Percentiles rank a stretch among this genome's conserved stretches.
Conservation (phyloP, 768 basidiomycete genomes). For the Pleurotus djamor region DNA sequence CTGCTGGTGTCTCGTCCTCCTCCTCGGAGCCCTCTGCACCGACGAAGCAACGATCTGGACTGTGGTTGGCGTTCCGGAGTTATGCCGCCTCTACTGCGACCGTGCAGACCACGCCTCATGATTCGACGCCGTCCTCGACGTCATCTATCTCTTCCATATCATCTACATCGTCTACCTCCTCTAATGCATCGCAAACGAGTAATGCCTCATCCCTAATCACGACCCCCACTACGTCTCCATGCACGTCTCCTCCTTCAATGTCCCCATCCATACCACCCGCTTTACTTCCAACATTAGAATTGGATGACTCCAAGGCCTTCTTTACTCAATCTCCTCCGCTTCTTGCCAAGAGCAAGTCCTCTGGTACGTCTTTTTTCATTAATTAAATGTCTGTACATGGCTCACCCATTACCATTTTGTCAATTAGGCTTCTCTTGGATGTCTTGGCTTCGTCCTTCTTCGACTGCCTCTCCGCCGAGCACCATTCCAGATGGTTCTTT, state of each 20-base stretch:
- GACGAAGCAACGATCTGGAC: neutral
- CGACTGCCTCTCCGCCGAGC: neutral
- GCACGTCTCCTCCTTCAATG: constrained; percentile 1
- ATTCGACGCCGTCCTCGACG: neutral
- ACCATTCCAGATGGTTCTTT: too few species aligned
- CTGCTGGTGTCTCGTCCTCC: neutral
- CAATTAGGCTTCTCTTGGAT: neutral
- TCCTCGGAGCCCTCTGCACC: neutral
- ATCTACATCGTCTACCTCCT: neutral
- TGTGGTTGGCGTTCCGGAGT: neutral
- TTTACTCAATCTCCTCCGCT: neutral
- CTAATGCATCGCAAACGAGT: constrained; percentile 3
- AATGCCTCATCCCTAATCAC: neutral
- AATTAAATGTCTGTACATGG: neutral
- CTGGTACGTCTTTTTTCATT: neutral
- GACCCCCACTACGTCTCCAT: neutral
- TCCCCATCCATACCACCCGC: neutral
- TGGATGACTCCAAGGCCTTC: neutral
- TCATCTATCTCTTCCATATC: neutral
- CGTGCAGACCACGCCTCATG: neutral
- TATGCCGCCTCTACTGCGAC: neutral
- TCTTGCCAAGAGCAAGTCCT: neutral
- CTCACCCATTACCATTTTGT: neutral
- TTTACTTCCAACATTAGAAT: neutral
- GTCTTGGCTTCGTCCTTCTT: neutral